phyloP scores from a whole-genome alignment of 495 filamentous ascomycete species.

The Podospora bellae-mahoneyi region DNA sequence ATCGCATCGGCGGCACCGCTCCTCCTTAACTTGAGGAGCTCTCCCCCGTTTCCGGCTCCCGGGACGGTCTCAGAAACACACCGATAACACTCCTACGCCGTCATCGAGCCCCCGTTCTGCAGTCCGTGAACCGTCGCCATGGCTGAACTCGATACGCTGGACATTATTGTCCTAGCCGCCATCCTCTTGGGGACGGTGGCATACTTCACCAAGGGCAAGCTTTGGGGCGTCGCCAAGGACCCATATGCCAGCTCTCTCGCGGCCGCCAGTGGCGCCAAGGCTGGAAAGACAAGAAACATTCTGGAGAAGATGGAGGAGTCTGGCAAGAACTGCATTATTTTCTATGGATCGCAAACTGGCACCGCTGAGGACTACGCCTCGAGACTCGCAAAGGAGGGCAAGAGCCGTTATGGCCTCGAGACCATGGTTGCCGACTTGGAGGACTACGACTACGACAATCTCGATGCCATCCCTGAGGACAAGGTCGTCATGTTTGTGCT shows the following conservation, averaged over 20 bases:
- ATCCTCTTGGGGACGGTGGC: slow-evolving; percentile 84
- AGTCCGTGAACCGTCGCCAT: slow-evolving; percentile 46
- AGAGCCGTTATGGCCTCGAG: slow-evolving; percentile 92
- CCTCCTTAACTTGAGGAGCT: neutral
- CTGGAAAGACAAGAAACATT: slow-evolving; percentile 88
- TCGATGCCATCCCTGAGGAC: slow-evolving; percentile 83
- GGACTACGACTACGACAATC: slow-evolving; percentile 95
- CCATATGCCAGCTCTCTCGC: slow-evolving; percentile 74
- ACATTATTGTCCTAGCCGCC: slow-evolving; percentile 81
- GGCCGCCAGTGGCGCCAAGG: slow-evolving; percentile 66
- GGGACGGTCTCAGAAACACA: neutral
- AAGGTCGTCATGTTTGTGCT: slow-evolving; percentile 94
- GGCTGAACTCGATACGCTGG: slow-evolving; percentile 94
- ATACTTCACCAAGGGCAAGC: slow-evolving; percentile 95
- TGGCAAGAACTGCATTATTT: slow-evolving; percentile 95
- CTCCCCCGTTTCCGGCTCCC: slow-evolving; percentile 1
- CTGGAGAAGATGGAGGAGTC: slow-evolving; percentile 93
- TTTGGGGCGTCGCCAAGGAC: slow-evolving; percentile 85
- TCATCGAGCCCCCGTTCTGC: neutral
- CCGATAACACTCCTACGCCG: neutral
- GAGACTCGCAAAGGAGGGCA: slow-evolving; percentile 94
- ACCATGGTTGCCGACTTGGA: slow-evolving; percentile 98
- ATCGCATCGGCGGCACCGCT: slow-evolving; percentile 2
- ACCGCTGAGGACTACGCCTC: slow-evolving; percentile 99
- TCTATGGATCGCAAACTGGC: slow-evolving; percentile 97